Percentiles rank a stretch among this genome's conserved stretches.
Conservation (phyloP, 768 basidiomycete genomes). For the Naganishia friedmannii region DNA sequence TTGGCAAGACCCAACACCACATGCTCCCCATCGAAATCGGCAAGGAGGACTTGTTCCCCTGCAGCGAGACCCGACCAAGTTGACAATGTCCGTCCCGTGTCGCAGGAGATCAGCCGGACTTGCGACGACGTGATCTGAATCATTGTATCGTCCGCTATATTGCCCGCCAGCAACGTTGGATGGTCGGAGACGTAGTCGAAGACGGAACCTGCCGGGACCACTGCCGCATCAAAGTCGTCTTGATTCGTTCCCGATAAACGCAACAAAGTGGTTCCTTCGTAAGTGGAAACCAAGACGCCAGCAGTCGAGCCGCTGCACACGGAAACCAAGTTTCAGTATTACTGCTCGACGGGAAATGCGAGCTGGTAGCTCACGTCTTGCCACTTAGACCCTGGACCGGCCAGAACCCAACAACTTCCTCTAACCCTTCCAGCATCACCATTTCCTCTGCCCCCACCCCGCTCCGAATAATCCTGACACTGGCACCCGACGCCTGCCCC, state of each 20-base stretch:
- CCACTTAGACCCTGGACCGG: constrained; percentile 16
- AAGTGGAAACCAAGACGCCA: constrained; percentile 12
- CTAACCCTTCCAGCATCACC: constrained; percentile 37
- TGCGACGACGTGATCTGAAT: constrained; percentile 35
- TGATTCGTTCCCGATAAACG: background rate
- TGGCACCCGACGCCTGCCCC: constrained; percentile 44
- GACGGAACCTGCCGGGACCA: background rate
- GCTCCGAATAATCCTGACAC: constrained; percentile 44
- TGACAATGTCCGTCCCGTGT: background rate
- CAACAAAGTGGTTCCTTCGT: background rate
- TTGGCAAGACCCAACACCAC: constrained; percentile 15
- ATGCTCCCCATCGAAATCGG: constrained; percentile 17
- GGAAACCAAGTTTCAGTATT: background rate
- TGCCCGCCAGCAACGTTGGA: constrained; percentile 38
- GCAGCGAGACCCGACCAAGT: constrained; percentile 35
- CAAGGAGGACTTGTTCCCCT: constrained; percentile 25
- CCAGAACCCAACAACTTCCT: constrained; percentile 39
- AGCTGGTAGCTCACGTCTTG: background rate
- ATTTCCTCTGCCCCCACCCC: constrained; percentile 46
- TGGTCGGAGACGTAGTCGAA: constrained; percentile 26
- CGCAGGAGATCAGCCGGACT: constrained; percentile 22
- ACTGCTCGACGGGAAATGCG: too few relatives aligned
- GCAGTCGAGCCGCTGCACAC: background rate
- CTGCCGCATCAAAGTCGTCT: background rate
- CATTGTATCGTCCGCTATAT: constrained; percentile 19